Evolutionary conservation across 139 green algal genomes (phyloP).

Genomic region (Nannochloris sp.): DNA sequence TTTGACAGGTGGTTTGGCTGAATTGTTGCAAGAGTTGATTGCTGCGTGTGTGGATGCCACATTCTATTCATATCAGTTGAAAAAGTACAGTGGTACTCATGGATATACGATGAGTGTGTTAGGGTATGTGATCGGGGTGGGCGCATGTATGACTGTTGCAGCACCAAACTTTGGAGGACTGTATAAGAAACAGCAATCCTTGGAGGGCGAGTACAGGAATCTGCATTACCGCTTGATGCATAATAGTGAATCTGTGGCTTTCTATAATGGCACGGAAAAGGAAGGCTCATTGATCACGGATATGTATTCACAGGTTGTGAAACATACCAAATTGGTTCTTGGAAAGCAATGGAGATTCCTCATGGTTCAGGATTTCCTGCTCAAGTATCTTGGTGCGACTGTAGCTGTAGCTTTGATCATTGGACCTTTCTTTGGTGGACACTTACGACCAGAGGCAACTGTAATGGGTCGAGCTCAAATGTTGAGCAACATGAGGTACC

Average conservation of each 20-base stretch:
- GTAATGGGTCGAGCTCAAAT: slow-evolving; percentile 46
- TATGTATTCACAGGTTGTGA: slow-evolving; percentile 29
- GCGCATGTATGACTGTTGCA: slow-evolving; percentile 28
- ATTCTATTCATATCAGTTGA: slow-evolving; percentile 53
- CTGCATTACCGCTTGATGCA: slow-evolving; percentile 37
- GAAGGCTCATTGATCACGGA: slow-evolving; percentile 32
- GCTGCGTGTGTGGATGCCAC: slow-evolving; percentile 37
- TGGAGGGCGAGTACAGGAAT: slow-evolving; percentile 40
- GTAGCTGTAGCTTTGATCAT: slow-evolving; percentile 70
- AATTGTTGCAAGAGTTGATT: slow-evolving; percentile 42
- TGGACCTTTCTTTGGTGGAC: slow-evolving; percentile 64
- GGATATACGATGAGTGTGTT: slow-evolving; percentile 56
- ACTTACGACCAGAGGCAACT: slow-evolving; percentile 39
- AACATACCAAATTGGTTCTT: slow-evolving; percentile 34
- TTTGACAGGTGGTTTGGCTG: slow-evolving; percentile 33
- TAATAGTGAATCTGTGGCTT: slow-evolving; percentile 49
- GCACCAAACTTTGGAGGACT: slow-evolving; percentile 52
- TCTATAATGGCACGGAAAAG: slow-evolving; percentile 44
- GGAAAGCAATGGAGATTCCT: slow-evolving; percentile 52
- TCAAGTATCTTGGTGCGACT: slow-evolving; percentile 73
- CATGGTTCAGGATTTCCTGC: slow-evolving; percentile 67
- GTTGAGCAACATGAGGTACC: slow-evolving; percentile 73
- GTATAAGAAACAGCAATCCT: slow-evolving; percentile 41
- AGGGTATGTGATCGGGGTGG: slow-evolving; percentile 49
- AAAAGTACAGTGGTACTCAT: slow-evolving; percentile 48